Evolutionary conservation across 257 asterid genomes (phyloP).

Genomic region (Solanum clarkiae): DNA sequence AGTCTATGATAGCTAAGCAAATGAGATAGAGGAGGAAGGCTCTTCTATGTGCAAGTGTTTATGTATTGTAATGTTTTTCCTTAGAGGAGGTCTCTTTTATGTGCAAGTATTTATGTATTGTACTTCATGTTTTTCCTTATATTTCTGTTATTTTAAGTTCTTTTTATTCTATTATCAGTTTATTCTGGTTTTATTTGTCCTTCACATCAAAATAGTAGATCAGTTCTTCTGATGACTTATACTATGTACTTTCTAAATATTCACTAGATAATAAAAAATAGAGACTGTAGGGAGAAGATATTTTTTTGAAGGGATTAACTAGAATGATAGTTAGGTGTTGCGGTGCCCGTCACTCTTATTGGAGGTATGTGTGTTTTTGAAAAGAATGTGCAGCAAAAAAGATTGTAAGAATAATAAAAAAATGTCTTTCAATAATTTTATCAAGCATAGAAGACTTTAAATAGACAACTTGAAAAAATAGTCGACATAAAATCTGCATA

Average conservation of each 20-base stretch:
- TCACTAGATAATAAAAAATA: neutral
- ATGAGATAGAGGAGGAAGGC: neutral
- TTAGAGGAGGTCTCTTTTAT: neutral
- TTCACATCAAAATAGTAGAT: neutral
- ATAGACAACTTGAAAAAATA: neutral
- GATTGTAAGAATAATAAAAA: neutral
- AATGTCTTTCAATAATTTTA: neutral
- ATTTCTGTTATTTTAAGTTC: neutral
- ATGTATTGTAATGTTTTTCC: neutral
- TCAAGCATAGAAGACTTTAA: neutral
- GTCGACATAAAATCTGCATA: neutral
- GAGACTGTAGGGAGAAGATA: neutral
- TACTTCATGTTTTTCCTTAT: neutral
- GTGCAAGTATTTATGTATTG: neutral
- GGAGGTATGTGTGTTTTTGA: neutral
- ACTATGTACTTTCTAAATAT: neutral
- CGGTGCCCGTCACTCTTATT: neutral
- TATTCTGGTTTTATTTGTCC: neutral
- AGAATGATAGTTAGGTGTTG: neutral
- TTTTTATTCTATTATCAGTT: neutral
- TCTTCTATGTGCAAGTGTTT: neutral
- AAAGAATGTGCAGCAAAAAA: neutral
- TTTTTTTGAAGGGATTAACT: neutral
- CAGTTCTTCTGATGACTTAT: neutral
- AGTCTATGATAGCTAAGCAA: neutral